Evolutionary conservation across 768 basidiomycete species (phyloP), one percentile per base, ranked within the genome.

Genomic region (Coprinopsis marcescibilis): DNA sequence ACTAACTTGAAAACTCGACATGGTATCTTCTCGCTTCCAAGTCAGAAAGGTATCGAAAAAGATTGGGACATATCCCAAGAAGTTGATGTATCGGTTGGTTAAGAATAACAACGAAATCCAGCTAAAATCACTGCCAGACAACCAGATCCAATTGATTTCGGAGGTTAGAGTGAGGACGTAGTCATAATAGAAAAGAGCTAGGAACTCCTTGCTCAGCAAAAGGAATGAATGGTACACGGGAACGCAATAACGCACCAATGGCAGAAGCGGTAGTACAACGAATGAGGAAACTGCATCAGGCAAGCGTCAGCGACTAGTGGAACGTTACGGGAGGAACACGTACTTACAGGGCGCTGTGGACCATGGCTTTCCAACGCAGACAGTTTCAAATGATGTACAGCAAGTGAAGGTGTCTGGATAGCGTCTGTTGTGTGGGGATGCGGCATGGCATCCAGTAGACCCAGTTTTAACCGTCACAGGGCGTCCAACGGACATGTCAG

Each of bases 131-230:
- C 14, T 6, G 11, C 26, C 26, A n/a, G 26, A 12, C 7, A 36
- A 51, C 77, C 78, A 80, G 57, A 71, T 75, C 3, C 65, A 61
- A 15, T 64, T 60, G 19, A 71, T 53, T 55, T 80, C 78, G 8
- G 51, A 50, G 1, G 57, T 46, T 0, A 80, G 47, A 0, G 78
- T 80, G 41, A 78, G 58, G 8, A 68, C 19, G 47, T 73, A 77
- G 54, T 80, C 78, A 42, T 76, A 78, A 33, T 72, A 68, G 6
- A 71, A 62, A 47, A 71, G 58, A 3, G 57, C 71, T 72, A 15
- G 8, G 10, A 43, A 56, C 25, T 53, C 49, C 14, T 47, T 67
- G 24, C 60, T 70, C 19, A 52, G 66, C 13, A 66, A 32, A 8
- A 32, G 10, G 30, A 32, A 32, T n/a, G 30, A 32, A 32, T 32